Evolutionary conservation across 2,329 filamentous ascomycete species (phyloP).

Genomic region (Claviceps quebecensis): DNA sequence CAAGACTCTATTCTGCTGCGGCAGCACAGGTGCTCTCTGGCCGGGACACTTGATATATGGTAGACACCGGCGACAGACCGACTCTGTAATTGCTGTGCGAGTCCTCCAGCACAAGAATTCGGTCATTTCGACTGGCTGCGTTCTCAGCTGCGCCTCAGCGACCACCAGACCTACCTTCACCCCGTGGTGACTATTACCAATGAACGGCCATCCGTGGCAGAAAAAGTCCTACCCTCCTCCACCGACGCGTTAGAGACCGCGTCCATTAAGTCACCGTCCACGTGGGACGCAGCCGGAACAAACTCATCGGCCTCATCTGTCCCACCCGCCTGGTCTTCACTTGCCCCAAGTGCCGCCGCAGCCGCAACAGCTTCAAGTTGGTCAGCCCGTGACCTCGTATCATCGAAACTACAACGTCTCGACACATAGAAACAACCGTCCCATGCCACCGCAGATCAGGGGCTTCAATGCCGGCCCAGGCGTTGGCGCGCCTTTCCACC

Average conservation of each 20-base stretch:
- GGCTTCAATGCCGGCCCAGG: slow-evolving; percentile 24
- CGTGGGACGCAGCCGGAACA: neutral
- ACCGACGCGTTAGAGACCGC: slow-evolving; percentile 17
- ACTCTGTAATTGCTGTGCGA: neutral
- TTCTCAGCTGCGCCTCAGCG: neutral
- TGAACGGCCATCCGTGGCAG: slow-evolving; percentile 8
- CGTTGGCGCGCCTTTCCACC: slow-evolving; percentile 27
- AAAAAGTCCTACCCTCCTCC: slow-evolving; percentile 7
- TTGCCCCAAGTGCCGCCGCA: neutral
- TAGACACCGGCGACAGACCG: neutral
- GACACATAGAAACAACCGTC: neutral
- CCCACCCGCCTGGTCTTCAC: neutral
- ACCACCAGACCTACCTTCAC: neutral
- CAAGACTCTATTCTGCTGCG: neutral
- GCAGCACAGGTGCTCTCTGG: neutral
- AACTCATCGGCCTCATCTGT: neutral
- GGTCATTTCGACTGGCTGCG: neutral
- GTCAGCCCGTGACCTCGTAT: neutral
- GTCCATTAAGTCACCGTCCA: neutral
- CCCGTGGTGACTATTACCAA: slow-evolving; percentile 6
- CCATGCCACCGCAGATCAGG: slow-evolving; percentile 25
- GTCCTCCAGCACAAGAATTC: neutral
- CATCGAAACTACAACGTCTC: neutral
- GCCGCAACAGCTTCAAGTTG: neutral
- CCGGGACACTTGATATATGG: too few species aligned